Conservation (phyloP, 1,284 basidiomycete species). For the Fereydounia khargensis region DNA sequence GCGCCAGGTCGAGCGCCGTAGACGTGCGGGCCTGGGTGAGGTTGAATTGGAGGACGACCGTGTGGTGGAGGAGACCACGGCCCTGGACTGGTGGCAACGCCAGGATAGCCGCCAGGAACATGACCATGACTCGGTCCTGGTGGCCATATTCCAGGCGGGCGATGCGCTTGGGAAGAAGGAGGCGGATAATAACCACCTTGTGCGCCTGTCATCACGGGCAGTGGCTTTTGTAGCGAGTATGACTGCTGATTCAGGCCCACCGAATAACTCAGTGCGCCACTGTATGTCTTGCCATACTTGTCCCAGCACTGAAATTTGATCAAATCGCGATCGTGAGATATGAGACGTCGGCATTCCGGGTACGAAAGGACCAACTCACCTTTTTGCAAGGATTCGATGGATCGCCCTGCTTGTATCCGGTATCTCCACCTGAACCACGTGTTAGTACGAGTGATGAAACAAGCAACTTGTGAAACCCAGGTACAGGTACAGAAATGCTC, state of each 20-base stretch:
- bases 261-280: slow-evolving; percentile 26
- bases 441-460: too few relatives aligned
- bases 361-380: not conserved
- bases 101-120: slow-evolving; percentile 21
- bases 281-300: slow-evolving; percentile 31
- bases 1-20: not conserved
- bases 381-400: slow-evolving; percentile 30
- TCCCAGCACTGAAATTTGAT: slow-evolving; percentile 36
- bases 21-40: too few relatives aligned
- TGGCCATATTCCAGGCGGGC: not conserved
- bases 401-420: slow-evolving; percentile 36
- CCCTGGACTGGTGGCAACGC: not conserved
- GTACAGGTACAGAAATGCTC: not conserved
- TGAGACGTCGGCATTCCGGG: not conserved
- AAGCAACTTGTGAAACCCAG: too few relatives aligned
- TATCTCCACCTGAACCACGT: slow-evolving; percentile 5
- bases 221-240: slow-evolving; percentile 17
- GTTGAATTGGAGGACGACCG: not conserved
- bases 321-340: not conserved
- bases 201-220: slow-evolving; percentile 10
- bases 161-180: not conserved
- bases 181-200: not conserved
- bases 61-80: not conserved
- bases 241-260: slow-evolving; percentile 13
- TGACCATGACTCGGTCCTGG: slow-evolving; percentile 16